Evolutionary conservation across 169 alveolate genomes (phyloP), one percentile per base, ranked within the genome.

Genomic region (Neospora caninum): DNA sequence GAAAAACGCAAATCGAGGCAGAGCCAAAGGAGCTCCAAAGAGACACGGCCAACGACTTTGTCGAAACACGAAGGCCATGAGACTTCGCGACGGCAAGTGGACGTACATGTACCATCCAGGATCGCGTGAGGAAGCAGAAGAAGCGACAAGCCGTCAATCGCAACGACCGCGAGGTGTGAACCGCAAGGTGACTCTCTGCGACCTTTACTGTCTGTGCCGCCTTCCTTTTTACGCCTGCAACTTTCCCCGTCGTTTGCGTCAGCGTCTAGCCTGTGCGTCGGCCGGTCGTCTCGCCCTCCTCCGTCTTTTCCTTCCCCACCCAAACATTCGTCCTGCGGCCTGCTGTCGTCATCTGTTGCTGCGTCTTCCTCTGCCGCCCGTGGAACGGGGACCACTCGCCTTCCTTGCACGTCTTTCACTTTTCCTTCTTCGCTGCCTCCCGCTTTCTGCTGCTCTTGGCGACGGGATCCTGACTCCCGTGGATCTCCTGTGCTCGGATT

Each of bases 81-180:
- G 13, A 49, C 13, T 29, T 29, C n/a, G 73, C 16, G 20, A 64
- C 34, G n/a, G 73, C 16, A 29, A 22, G 73, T 22, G 73, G 4
- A 41, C 89, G n/a, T 43, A 82, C 89, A 22, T 64, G 13, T 39
- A 0, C 89, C 89, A 18, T 82, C 89, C 39, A 82, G 89, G 31
- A 82, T 27, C 41, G 89, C 89, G 64, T 41, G 67, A 29, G 89
- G 89, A 29, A 82, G 54, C 89, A 82, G 67, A 13, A 43, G 41
- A 34, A 82, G 89, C 36, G 89, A 42, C 67, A 82, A 6, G 69
- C 89, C 89, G 41, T 82, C 89, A 43, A 82, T 29, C n/a, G 89
- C 89, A 20, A 42, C 89, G 9, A 36, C 89, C 6, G 89, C 89
- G 31, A 82, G 64, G 39, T 41, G 67, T 1, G 67, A 7, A 29